These are phyloP conservation scores for Blastocladiella emersonii DNA, from an alignment of 371 early-diverging fungal species.

Conservation along the genomic window DNA sequence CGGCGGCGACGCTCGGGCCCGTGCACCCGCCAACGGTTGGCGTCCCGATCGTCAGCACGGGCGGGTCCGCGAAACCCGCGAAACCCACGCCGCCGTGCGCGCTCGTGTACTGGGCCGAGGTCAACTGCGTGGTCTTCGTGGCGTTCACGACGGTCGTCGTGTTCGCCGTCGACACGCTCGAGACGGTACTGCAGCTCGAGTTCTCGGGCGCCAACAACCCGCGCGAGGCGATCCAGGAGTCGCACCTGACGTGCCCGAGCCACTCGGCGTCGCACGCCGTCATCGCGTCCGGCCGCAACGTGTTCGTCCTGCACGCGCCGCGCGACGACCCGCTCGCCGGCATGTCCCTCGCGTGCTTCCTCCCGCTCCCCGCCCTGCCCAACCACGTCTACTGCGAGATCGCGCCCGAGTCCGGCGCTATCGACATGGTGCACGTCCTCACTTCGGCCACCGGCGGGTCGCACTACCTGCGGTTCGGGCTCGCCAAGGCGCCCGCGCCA, in stretches of 20 bases:
- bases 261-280: not conserved
- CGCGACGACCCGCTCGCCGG: not conserved
- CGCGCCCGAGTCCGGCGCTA: not conserved
- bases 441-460: not conserved
- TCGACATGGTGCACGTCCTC: not conserved
- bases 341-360: not conserved
- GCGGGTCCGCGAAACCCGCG: not conserved
- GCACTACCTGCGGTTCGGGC: not conserved
- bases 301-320: not conserved
- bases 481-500: no score
- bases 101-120: not conserved
- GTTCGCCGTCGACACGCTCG: not conserved
- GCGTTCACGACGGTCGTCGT: not conserved
- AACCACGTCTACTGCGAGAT: not conserved
- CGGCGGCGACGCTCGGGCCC: not conserved
- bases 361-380: not conserved
- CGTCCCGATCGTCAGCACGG: not conserved
- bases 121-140: not conserved
- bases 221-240: not conserved
- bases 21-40: not conserved
- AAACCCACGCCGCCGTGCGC: not conserved
- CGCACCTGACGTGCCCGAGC: not conserved
- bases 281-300: not conserved
- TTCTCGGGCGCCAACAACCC: not conserved
- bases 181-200: not conserved